Base-by-base conservation (phyloP, 208 protist species). In the Porcisia hertigi region DNA sequence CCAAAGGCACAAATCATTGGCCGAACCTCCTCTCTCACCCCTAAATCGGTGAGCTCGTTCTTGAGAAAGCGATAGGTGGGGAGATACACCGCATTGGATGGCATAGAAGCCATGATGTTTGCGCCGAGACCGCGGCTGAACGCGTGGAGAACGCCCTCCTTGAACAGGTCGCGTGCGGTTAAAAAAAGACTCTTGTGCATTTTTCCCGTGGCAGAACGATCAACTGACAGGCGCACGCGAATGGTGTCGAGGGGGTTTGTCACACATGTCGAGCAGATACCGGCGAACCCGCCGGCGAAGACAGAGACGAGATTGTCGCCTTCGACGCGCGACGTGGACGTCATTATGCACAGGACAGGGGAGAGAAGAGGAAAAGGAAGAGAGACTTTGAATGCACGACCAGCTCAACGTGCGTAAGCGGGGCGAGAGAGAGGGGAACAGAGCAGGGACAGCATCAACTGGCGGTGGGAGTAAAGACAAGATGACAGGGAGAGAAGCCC, bases 161-260 rank as follows among this genome's bases (percentile, higher is more conserved):
- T 49, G 75, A 94, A 95, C 34, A 97, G 87, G 66, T 95, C 91
- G 18, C 54, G 80, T 0, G 88, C 80, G 0, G 90, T 95, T 62
- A 88, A 76, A 34, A 80, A 43, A 3, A 97, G 86, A 49, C 90
- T 96, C 77, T 96, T 96, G 80, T 96, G 91, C 23, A 80, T 5
- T 52, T 86, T 91, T 18, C 92, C 92, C n/a, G 92, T 95, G n/a
- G 91, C 91, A 4, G 75, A 66, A 16, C 92, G 84, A 34, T 88
- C 89, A 0, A 91, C 79, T 2, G 88, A 91, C 36, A 97, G 86
- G 41, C 94, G 90, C 54, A 95, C 91, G 65, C 94, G 94, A 47
- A 97, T 92, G 14, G 91, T 95, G 78, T 97, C 94, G 20, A 97
- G 89, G 4, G 94, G 94, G 84, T 97, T 97, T 16, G 90, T 96